A percentile compares a stretch with the other conserved stretches of the same genome.
These are phyloP conservation scores for Odontarrhena argentea DNA, from an alignment of 345 rosid genomes.

Conservation along the genomic window DNA sequence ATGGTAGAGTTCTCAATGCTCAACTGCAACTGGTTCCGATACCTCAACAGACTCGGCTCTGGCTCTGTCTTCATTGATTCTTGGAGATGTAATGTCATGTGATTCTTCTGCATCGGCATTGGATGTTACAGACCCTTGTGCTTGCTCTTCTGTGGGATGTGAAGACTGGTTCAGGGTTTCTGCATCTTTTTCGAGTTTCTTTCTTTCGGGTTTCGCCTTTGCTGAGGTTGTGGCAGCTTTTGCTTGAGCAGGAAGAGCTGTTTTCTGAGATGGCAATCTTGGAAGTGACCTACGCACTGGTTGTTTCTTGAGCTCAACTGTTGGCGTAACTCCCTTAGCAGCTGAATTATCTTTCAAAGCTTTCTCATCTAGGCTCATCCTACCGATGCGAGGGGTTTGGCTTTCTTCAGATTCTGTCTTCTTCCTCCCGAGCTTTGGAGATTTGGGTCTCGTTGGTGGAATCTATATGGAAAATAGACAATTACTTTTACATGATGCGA, in stretches of 20 bases:
- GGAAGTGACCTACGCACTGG: slow-evolving; percentile 82
- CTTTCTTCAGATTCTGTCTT: slow-evolving; percentile 71
- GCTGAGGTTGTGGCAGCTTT: slow-evolving; percentile 33
- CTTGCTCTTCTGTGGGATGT: slow-evolving; percentile 41
- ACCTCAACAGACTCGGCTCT: slow-evolving; percentile 32
- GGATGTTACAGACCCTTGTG: slow-evolving; percentile 33
- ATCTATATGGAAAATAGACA: slow-evolving; percentile 53
- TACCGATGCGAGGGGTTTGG: slow-evolving; percentile 41
- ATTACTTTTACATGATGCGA: slow-evolving; percentile 3
- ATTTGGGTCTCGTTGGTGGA: slow-evolving; percentile 93
- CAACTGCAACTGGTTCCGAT: slow-evolving; percentile 48
- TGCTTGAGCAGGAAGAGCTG: slow-evolving; percentile 44
- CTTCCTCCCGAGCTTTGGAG: slow-evolving; percentile 94
- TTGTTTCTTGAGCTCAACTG: slow-evolving; percentile 59
- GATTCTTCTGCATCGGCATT: slow-evolving; percentile 37
- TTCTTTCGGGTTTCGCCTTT: slow-evolving; percentile 46
- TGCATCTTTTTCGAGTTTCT: slow-evolving; percentile 44
- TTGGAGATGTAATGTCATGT: slow-evolving; percentile 33
- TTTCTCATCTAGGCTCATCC: slow-evolving; percentile 79
- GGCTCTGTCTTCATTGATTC: slow-evolving; percentile 45
- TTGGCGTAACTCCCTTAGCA: slow-evolving; percentile 46
- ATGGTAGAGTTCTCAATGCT: slow-evolving; percentile 32
- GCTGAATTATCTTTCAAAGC: slow-evolving; percentile 42
- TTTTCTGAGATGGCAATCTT: slow-evolving; percentile 84
- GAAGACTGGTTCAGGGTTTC: slow-evolving; percentile 38